Evolutionary conservation across 805 yeast genomes (phyloP), one percentile per base, ranked within the genome.

Genomic region (Suhomyces sp.): DNA sequence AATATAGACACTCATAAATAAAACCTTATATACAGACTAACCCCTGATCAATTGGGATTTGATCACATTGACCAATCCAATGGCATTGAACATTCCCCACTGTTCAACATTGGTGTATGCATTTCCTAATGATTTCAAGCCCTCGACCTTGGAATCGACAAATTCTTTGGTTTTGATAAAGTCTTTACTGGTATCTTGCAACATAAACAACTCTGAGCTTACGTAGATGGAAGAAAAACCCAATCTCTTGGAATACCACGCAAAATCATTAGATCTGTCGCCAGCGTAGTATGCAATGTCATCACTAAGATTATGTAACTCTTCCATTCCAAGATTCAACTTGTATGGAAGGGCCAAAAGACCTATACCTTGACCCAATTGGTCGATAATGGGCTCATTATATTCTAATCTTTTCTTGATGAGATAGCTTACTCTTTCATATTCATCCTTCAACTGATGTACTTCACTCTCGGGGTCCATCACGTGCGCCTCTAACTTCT

Each of bases 211-310:
- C 67, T 93, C 97, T 40, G 87, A 73, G 38, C 86, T 81, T 2
- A 88, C 87, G 67, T 88, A 90, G 2, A 87, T 79, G 1, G 87
- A 77, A 23, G 88, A 80, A 13, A 93, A 65, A 7, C 88, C 80
- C 13, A 87, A 72, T 58, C 99, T 77, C 64, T 91, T 88, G n/a
- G 96, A 76, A 68, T 93, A 93, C 99, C 99, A 93, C 3, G 90
- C 87, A 66, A 88, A 85, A 67, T 90, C 97, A 58, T 84, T 84
- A 19, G 94, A 81, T 50, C 69, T 63, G 65, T 92, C 97, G 9
- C 92, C 94, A 0, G 96, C 84, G 60, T 82, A 84, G 68, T 71
- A 90, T 45, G 89, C 81, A 54, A 93, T 77, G 65, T 94, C 98
- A 70, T 93, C 98, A 10, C 90, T 79, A 52, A 92, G 76, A 49